A percentile compares a stretch with the other conserved stretches of the same genome.
Conservation (phyloP, 371 early-diverging fungal species). For the Rhizopus microsporus region DNA sequence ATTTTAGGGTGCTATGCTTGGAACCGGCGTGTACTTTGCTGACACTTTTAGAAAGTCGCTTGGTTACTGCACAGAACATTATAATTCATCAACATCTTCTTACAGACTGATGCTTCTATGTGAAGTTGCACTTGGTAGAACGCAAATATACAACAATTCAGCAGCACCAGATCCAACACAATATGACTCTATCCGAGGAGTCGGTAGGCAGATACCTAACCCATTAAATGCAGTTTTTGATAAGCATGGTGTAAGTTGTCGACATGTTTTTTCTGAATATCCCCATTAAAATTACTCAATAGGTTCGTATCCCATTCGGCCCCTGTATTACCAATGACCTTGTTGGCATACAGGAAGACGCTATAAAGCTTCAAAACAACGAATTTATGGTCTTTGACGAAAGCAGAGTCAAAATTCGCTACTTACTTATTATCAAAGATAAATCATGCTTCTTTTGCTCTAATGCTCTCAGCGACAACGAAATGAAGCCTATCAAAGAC, state of each 20-base stretch:
- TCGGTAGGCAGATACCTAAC: constrained; percentile 48
- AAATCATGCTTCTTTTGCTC: constrained; percentile 46
- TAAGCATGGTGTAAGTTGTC: constrained; percentile 30
- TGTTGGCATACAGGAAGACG: too few species aligned
- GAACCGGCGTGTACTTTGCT: constrained; percentile 65
- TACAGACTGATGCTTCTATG: constrained; percentile 50
- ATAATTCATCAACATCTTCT: constrained; percentile 12
- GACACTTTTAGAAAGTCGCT: constrained; percentile 56
- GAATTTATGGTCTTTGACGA: constrained; percentile 64
- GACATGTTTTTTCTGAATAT: neutral
- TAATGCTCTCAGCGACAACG: neutral
- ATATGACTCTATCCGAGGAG: constrained; percentile 44
- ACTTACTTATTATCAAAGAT: constrained; percentile 53
- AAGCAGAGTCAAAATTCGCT: constrained; percentile 53
- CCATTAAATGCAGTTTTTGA: constrained; percentile 33
- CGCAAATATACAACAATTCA: constrained; percentile 20
- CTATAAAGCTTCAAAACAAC: constrained; percentile 37
- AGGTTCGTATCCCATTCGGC: constrained; percentile 46
- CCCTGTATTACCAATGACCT: constrained; percentile 22
- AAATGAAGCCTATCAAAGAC: constrained; percentile 24
- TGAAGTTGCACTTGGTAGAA: constrained; percentile 60
- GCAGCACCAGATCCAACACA: constrained; percentile 33
- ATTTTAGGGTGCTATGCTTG: constrained; percentile 44
- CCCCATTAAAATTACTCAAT: neutral
- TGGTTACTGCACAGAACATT: constrained; percentile 31